phyloP scores from a whole-genome alignment of 139 green algal genomes.

The Tetradesmus obliquus region DNA sequence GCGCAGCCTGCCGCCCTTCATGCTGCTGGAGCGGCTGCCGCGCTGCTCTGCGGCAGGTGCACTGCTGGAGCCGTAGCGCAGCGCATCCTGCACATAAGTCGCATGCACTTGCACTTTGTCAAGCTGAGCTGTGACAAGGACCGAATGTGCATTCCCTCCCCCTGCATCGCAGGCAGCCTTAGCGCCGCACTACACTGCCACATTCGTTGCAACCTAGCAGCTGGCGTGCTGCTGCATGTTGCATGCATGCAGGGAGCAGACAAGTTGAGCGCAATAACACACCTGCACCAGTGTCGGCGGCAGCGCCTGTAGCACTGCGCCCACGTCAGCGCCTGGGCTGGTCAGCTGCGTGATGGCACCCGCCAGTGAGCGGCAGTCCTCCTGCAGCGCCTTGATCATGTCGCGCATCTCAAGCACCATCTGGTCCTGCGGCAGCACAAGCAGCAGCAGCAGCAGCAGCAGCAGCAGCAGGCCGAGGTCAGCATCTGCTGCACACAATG shows the following conservation, averaged over 20 bases:
- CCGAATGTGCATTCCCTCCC: too few relatives aligned
- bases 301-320: constrained; percentile 52
- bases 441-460: background rate
- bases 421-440: constrained; percentile 56
- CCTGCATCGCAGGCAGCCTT: background rate
- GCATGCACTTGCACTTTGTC: too few relatives aligned
- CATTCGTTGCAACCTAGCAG: background rate
- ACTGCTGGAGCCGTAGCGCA: constrained; percentile 20
- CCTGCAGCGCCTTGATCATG: constrained; percentile 65
- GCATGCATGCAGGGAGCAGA: background rate
- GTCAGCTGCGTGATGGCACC: constrained; percentile 53
- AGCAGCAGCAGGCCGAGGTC: background rate
- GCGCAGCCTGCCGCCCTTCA: background rate
- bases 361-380: constrained; percentile 67
- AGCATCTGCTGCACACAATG: background rate
- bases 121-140: too few relatives aligned
- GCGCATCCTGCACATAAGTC: constrained; percentile 5
- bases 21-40: background rate
- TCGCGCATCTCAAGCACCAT: constrained; percentile 72
- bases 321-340: constrained; percentile 44
- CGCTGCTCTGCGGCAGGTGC: background rate
- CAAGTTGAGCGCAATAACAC: background rate
- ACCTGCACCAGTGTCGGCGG: constrained; percentile 56
- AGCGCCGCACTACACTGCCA: background rate
- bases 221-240: too few relatives aligned